These are phyloP conservation scores for Penicillium maclennaniae DNA, from an alignment of 495 filamentous ascomycete species.

Conservation along the genomic window DNA sequence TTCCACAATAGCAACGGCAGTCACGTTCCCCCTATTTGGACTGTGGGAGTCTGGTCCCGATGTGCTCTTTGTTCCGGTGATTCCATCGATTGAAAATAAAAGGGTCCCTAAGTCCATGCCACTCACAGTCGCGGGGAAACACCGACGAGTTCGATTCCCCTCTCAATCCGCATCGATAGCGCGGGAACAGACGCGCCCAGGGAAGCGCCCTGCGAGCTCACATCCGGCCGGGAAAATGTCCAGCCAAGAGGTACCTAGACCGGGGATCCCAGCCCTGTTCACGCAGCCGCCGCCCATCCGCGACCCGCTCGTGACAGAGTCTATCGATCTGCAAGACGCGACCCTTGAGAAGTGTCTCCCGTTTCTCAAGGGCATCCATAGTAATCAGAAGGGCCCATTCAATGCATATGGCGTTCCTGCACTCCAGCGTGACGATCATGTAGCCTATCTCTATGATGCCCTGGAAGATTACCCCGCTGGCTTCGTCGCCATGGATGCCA, in stretches of 20 bases:
- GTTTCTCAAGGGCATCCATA: conserved; percentile 50
- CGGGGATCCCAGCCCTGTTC: conserved; percentile 62
- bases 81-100: background rate
- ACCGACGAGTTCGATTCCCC: conserved; percentile 41
- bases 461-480: conserved; percentile 61
- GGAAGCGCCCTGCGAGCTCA: conserved; percentile 1
- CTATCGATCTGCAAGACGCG: conserved; percentile 62
- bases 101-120: conserved; percentile 29
- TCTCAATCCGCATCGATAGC: conserved; percentile 1
- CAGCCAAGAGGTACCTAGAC: conserved; percentile 25
- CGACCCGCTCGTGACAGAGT: conserved; percentile 65
- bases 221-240: conserved; percentile 6
- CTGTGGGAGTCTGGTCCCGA: background rate
- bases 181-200: conserved; percentile 4
- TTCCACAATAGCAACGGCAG: background rate
- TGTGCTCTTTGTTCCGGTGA: background rate
- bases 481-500: conserved; percentile 72
- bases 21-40: background rate
- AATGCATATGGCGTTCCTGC: conserved; percentile 70
- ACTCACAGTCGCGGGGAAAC: conserved; percentile 30
- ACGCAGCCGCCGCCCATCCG: conserved; percentile 57
- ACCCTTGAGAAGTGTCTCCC: conserved; percentile 67
- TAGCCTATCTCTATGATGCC: conserved; percentile 66
- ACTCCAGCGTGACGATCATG: conserved; percentile 66
- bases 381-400: conserved; percentile 42